Percentiles rank a stretch among this genome's conserved stretches.
Evolutionary conservation across 1,284 basidiomycete species (phyloP).

Genomic region (Apiotrichum montevideense): DNA sequence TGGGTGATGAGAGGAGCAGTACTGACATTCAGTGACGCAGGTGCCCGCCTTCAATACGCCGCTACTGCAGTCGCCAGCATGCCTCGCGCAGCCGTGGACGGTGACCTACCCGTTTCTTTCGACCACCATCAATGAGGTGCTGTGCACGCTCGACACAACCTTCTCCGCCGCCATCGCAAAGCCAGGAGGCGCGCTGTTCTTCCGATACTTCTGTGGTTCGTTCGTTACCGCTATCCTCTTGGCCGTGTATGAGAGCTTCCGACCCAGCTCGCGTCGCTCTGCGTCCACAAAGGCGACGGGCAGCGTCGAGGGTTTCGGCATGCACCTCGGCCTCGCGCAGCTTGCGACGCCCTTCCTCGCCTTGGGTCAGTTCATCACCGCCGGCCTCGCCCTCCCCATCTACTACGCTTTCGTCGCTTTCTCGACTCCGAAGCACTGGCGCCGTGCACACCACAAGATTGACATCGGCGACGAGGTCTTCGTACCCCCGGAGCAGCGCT

Average conservation of each 20-base stretch:
- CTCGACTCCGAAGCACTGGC: conserved; percentile 9
- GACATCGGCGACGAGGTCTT: conserved; percentile 13
- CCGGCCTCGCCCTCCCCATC: conserved; percentile 7
- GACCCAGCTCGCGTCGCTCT: conserved; percentile 8
- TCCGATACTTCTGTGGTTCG: conserved; percentile 4
- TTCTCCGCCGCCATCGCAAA: background rate
- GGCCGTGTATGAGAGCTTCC: conserved; percentile 13
- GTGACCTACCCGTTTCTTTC: background rate
- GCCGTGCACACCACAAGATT: conserved; percentile 7
- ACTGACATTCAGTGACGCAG: background rate
- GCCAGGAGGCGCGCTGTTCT: background rate
- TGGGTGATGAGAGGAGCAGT: background rate
- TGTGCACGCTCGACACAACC: conserved; percentile 13
- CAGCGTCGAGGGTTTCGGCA: conserved; percentile 12
- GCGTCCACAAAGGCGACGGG: conserved; percentile 2
- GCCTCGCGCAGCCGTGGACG: conserved; percentile 7
- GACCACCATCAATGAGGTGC: background rate
- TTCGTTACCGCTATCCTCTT: conserved; percentile 6
- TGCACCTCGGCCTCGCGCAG: conserved; percentile 13
- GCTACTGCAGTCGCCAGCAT: conserved; percentile 1
- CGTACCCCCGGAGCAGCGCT: background rate
- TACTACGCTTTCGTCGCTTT: conserved; percentile 12
- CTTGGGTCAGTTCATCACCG: conserved; percentile 10
- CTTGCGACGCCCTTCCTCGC: conserved; percentile 1
- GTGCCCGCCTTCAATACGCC: background rate